These are phyloP conservation scores for Paraphoma chrysanthemicola DNA, from an alignment of 2,329 filamentous ascomycete genomes.

Conservation along the genomic window DNA sequence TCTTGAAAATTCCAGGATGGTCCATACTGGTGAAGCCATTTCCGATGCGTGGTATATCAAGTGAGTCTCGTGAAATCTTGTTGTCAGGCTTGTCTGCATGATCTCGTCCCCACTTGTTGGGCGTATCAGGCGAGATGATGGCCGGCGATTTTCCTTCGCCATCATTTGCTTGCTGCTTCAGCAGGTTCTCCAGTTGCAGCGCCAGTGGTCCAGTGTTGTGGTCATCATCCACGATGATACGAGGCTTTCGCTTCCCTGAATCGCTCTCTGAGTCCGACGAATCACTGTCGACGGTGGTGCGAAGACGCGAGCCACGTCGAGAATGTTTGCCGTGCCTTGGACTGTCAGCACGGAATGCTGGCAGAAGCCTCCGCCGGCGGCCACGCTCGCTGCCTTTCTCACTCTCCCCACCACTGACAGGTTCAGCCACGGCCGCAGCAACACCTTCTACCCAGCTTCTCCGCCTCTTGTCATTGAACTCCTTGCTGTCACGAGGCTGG, in stretches of 20 bases:
- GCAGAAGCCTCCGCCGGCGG: constrained; percentile 42
- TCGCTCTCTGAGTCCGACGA: constrained; percentile 54
- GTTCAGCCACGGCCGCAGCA: constrained; percentile 32
- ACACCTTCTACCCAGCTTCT: constrained; percentile 43
- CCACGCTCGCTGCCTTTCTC: constrained; percentile 47
- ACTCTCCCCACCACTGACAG: constrained; percentile 44
- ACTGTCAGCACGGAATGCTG: constrained; percentile 42
- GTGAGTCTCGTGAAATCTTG: constrained; percentile 26
- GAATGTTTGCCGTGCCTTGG: constrained; percentile 38
- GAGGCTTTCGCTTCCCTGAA: constrained; percentile 58
- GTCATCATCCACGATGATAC: constrained; percentile 54
- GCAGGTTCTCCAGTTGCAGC: constrained; percentile 52
- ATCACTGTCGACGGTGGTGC: constrained; percentile 36
- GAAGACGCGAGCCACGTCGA: constrained; percentile 35
- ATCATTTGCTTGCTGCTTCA: constrained; percentile 52
- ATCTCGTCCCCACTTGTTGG: constrained; percentile 47
- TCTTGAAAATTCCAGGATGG: constrained; percentile 25
- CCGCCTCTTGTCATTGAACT: constrained; percentile 41
- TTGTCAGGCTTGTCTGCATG: constrained; percentile 25
- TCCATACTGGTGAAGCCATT: constrained; percentile 29
- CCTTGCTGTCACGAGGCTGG: constrained; percentile 41
- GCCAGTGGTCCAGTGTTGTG: constrained; percentile 57
- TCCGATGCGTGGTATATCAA: constrained; percentile 26
- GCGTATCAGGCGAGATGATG: constrained; percentile 51
- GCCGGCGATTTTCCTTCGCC: constrained; percentile 45